A percentile compares a stretch with the other conserved stretches of the same genome.
These are phyloP conservation scores for Nannizziopsis arthrosporioides DNA, from an alignment of 2,329 filamentous ascomycete species.

Conservation along the genomic window DNA sequence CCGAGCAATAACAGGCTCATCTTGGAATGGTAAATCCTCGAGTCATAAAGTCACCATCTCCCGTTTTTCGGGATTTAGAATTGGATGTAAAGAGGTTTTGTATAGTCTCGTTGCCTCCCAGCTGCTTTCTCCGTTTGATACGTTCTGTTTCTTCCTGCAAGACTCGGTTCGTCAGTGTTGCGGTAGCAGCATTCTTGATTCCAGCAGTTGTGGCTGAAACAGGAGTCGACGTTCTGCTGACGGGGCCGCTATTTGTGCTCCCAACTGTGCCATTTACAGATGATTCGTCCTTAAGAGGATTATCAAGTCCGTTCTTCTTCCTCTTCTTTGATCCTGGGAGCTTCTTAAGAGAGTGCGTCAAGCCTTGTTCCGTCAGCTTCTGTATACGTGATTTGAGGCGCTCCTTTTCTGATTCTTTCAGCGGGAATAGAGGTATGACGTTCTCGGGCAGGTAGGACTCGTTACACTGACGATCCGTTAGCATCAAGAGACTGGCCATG, in stretches of 20 bases:
- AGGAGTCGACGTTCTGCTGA: conserved; percentile 25
- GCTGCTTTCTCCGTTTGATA: conserved; percentile 64
- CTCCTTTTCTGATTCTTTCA: conserved; percentile 56
- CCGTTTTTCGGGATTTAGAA: conserved; percentile 30
- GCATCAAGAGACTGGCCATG: background rate
- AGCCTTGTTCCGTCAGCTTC: conserved; percentile 55
- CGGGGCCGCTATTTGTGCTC: conserved; percentile 14
- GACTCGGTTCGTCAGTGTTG: conserved; percentile 73
- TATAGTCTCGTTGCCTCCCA: conserved; percentile 48
- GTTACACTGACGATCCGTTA: conserved; percentile 49
- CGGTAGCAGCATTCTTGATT: conserved; percentile 82
- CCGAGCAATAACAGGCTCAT: conserved; percentile 27
- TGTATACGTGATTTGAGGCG: conserved; percentile 55
- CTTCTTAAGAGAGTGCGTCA: conserved; percentile 85
- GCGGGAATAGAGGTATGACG: conserved; percentile 70
- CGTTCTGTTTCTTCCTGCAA: conserved; percentile 73
- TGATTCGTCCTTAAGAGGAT: conserved; percentile 28
- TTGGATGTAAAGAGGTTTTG: conserved; percentile 43
- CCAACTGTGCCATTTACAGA: background rate
- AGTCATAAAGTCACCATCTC: conserved; percentile 47
- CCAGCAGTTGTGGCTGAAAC: conserved; percentile 37
- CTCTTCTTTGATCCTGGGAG: conserved; percentile 49
- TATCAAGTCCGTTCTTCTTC: conserved; percentile 53
- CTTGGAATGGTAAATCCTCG: conserved; percentile 45
- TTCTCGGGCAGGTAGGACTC: conserved; percentile 61